A percentile compares a stretch with the other conserved stretches of the same genome.
Evolutionary conservation across 2,329 filamentous ascomycete species (phyloP).

Genomic region (Verticillium zaregamsianum): DNA sequence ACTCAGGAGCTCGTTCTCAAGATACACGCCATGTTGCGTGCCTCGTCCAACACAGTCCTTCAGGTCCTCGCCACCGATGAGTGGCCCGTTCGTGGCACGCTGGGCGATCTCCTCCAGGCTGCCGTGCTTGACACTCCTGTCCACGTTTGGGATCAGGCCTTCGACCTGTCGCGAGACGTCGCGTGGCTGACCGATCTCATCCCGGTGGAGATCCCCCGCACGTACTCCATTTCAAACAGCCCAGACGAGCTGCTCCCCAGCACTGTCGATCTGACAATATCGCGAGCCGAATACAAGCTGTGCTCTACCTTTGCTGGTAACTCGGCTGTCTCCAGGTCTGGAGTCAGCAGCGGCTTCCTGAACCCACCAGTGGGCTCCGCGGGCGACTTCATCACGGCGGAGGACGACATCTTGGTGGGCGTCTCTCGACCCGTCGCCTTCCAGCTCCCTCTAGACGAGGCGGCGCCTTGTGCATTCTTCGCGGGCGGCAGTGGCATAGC

Average conservation of each 20-base stretch:
- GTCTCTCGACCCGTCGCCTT: conserved; percentile 48
- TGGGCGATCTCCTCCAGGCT: conserved; percentile 45
- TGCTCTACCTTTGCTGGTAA: conserved; percentile 34
- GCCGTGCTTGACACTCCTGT: conserved; percentile 42
- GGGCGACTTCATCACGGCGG: conserved; percentile 32
- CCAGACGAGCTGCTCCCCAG: conserved; percentile 45
- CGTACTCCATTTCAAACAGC: conserved; percentile 48
- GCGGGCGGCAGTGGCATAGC: conserved; percentile 51
- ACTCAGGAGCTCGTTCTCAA: conserved; percentile 47
- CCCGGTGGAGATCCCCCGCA: conserved; percentile 44
- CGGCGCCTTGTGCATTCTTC: conserved; percentile 47
- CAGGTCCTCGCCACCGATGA: conserved; percentile 44
- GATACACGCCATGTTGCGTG: conserved; percentile 41
- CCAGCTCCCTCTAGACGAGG: conserved; percentile 44
- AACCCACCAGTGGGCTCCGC: conserved; percentile 38
- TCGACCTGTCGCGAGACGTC: conserved; percentile 34
- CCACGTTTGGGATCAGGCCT: conserved; percentile 47
- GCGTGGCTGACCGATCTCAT: conserved; percentile 43
- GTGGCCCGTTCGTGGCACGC: conserved; percentile 46
- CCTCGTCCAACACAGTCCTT: conserved; percentile 44
- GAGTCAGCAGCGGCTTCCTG: conserved; percentile 50
- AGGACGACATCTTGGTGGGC: conserved; percentile 46
- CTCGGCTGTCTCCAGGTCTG: conserved; percentile 29
- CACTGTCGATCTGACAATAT: conserved; percentile 47
- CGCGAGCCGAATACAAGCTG: conserved; percentile 45